These are phyloP conservation scores for Camellia lanceoleosa DNA, from an alignment of 148 eudicot genomes.

Conservation along the genomic window DNA sequence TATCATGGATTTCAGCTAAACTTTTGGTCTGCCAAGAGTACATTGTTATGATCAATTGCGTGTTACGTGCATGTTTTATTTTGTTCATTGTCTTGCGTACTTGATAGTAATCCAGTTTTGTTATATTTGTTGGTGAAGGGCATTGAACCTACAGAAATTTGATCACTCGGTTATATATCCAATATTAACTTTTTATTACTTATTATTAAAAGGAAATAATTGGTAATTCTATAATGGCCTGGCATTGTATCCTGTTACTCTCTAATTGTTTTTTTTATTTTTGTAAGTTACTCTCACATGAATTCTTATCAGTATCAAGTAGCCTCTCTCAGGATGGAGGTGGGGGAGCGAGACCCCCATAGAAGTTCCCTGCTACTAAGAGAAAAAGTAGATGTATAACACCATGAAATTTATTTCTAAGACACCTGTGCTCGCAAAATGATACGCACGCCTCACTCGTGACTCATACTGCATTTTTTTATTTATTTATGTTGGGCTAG, in stretches of 20 bases:
- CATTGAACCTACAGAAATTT: not conserved
- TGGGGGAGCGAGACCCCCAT: too few species aligned
- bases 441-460: not conserved
- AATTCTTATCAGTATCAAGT: not conserved
- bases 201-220: too few species aligned
- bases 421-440: not conserved
- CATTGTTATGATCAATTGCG: not conserved
- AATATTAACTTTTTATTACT: not conserved
- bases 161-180: not conserved
- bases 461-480: not conserved
- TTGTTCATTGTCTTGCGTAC: not conserved
- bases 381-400: not conserved
- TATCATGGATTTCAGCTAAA: too few species aligned
- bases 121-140: not conserved
- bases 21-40: not conserved
- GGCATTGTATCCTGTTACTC: not conserved
- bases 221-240: not conserved
- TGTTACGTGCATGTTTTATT: not conserved
- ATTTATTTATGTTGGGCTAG: not conserved
- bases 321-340: not conserved
- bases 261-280: too few species aligned
- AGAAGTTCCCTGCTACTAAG: too few species aligned
- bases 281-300: too few species aligned
- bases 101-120: not conserved
- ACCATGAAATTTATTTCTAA: not conserved